Evolutionary conservation across 768 basidiomycete genomes (phyloP).

Genomic region (Rhodotorula graminis): DNA sequence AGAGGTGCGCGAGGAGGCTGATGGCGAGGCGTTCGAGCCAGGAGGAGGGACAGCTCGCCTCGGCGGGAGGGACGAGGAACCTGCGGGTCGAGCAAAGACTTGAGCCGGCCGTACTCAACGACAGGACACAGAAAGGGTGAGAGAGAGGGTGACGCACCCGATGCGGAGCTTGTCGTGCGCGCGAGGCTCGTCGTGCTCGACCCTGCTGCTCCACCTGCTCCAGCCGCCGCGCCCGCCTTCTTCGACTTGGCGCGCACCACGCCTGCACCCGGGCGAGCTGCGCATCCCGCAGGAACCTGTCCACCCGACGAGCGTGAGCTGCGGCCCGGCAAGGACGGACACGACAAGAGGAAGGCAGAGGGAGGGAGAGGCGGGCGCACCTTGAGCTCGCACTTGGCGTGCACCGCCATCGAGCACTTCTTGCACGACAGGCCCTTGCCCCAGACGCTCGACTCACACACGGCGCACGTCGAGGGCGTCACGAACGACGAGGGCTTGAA

Average conservation of each 20-base stretch:
- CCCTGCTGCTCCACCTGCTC: neutral
- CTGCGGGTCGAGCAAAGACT: neutral
- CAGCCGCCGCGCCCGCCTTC: neutral
- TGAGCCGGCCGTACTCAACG: no score
- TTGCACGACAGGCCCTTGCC: constrained; percentile 32
- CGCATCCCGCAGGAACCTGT: constrained; percentile 34
- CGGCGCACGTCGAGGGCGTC: constrained; percentile 24
- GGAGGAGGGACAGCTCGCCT: neutral
- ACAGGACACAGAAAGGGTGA: no score
- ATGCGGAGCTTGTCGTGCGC: neutral
- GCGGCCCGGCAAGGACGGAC: no score
- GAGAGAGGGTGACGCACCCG: neutral
- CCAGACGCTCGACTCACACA: constrained; percentile 32
- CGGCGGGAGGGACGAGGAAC: neutral
- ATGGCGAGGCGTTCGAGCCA: neutral
- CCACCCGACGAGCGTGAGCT: no score
- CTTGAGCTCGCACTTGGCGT: constrained; percentile 35
- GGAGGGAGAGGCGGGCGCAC: neutral
- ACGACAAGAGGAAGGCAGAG: no score
- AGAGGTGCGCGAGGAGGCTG: no score
- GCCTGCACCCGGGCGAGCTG: neutral
- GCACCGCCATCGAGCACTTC: constrained; percentile 19
- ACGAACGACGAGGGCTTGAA: constrained; percentile 34
- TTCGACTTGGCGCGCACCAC: constrained; percentile 9
- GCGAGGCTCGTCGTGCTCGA: neutral